Conservation (phyloP, 192 early-diverging fungal species). For the Dissophora globulifera region DNA sequence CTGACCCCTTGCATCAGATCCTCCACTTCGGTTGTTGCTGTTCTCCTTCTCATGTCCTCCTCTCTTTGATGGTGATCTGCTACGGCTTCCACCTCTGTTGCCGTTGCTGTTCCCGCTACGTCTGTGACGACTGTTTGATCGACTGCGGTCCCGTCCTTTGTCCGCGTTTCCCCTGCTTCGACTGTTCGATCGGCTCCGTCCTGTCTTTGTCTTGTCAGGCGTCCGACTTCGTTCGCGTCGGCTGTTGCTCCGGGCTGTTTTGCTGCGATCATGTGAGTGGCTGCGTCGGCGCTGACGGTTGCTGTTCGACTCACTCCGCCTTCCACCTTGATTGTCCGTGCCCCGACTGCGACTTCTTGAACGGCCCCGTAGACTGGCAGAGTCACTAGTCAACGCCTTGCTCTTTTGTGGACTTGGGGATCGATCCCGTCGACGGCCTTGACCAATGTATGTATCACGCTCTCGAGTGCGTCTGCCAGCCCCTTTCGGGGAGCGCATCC, state of each 20-base stretch:
- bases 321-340: not conserved
- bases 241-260: not conserved
- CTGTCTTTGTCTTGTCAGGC: not conserved
- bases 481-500: not conserved
- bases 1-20: constrained; percentile 6
- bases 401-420: constrained; percentile 7
- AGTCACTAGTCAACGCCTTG: constrained; percentile 2
- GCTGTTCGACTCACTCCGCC: constrained; percentile 11
- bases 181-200: constrained; percentile 16
- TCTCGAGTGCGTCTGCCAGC: constrained; percentile 7
- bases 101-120: constrained; percentile 1
- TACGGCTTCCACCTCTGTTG: constrained; percentile 7
- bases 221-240: constrained; percentile 12
- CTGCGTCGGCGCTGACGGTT: not conserved
- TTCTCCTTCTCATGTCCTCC: constrained; percentile 6
- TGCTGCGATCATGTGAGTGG: constrained; percentile 8
- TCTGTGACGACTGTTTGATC: constrained; percentile 8
- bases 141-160: constrained; percentile 7
- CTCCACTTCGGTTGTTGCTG: constrained; percentile 6
- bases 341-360: constrained; percentile 10
- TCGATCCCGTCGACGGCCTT: constrained; percentile 10
- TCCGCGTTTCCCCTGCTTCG: not conserved
- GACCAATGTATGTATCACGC: constrained; percentile 6
- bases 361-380: constrained; percentile 5
- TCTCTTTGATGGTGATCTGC: constrained; percentile 7